These are phyloP conservation scores for Paramecium octaurelia DNA, from an alignment of 73 alveolate species.

Conservation along the genomic window DNA sequence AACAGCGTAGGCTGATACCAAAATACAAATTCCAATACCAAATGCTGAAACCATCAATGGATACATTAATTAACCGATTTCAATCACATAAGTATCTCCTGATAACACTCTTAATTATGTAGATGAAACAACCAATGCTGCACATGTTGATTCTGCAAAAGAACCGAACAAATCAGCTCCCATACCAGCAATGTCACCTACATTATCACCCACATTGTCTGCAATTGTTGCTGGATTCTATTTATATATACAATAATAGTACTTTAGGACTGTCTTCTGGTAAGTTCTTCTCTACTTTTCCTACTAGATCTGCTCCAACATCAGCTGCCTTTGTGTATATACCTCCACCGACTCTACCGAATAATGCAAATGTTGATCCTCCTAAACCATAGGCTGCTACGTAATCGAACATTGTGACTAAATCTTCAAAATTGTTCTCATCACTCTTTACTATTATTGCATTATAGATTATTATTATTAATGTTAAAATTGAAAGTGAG, in stretches of 20 bases:
- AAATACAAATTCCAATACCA: slow-evolving; percentile 67
- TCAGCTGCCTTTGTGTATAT: slow-evolving; percentile 98
- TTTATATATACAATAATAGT: neutral
- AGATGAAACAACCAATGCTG: slow-evolving; percentile 90
- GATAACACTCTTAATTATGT: slow-evolving; percentile 62
- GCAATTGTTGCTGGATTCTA: slow-evolving; percentile 91
- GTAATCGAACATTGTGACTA: slow-evolving; percentile 77
- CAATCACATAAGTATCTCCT: neutral
- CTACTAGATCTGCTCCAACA: slow-evolving; percentile 96
- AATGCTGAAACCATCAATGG: slow-evolving; percentile 81
- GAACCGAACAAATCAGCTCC: slow-evolving; percentile 95
- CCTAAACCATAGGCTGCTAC: slow-evolving; percentile 97
- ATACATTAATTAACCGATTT: slow-evolving; percentile 67
- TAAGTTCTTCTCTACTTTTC: slow-evolving; percentile 87
- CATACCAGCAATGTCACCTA: slow-evolving; percentile 93
- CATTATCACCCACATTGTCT: slow-evolving; percentile 89
- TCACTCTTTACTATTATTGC: slow-evolving; percentile 54
- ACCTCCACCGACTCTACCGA: slow-evolving; percentile 99
- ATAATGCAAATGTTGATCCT: slow-evolving; percentile 95
- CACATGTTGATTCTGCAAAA: slow-evolving; percentile 94
- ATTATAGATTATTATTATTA: slow-evolving; percentile 70
- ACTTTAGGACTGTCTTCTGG: slow-evolving; percentile 82
- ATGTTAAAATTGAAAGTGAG: slow-evolving; percentile 71
- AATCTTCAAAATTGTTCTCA: slow-evolving; percentile 26
- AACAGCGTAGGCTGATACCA: slow-evolving; percentile 62